Base-by-base conservation (phyloP, 2,329 filamentous ascomycete species). In the Teratosphaeria destructans region DNA sequence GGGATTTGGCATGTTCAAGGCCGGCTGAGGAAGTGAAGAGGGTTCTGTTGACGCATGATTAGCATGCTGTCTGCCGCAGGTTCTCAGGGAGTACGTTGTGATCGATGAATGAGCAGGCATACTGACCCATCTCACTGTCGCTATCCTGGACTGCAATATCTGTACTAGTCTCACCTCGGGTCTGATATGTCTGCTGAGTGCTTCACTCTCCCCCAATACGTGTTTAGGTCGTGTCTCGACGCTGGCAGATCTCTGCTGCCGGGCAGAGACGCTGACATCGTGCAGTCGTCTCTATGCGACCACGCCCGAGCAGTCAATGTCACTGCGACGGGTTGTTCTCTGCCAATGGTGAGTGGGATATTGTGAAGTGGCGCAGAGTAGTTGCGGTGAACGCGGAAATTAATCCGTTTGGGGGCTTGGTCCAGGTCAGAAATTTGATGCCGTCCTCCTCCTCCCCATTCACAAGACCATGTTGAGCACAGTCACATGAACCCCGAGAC, bases 141-240 rank as follows among this genome's bases (percentile, higher is more conserved):
- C 63, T 60, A 16, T 49, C 56, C 60, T 59, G 55, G 37, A 60
- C 57, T 39, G 59, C 54, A 47, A 7, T 49, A 19, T 19, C 43
- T 49, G 19, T 29, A 57, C 29, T 56, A 49, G 53, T 65, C 89
- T 85, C 81, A 97, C 93, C 92, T 94, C 67, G 94, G 94, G 80
- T 99, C 94, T 72, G 92, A 88, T 69, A 99, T 85, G 69, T 92
- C 86, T 62, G 89, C 87, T 19, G 91, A 86, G 78, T 99, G 93
- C 77, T 83, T 85, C 71, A 97, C 94, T 61, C 94, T 86, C 65
- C 94, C 94, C 89, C 89, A 94, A 78, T 99, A 99, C 54, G 92
- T 96, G 72, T 77, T 84, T 70, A 99, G 81, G 73, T 99, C 90
- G 82, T 95, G 93, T 75, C 91, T 90, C 58, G 94, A 99, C 59